Evolutionary conservation across 768 basidiomycete genomes (phyloP).

Genomic region (Cantharellus anzutake): DNA sequence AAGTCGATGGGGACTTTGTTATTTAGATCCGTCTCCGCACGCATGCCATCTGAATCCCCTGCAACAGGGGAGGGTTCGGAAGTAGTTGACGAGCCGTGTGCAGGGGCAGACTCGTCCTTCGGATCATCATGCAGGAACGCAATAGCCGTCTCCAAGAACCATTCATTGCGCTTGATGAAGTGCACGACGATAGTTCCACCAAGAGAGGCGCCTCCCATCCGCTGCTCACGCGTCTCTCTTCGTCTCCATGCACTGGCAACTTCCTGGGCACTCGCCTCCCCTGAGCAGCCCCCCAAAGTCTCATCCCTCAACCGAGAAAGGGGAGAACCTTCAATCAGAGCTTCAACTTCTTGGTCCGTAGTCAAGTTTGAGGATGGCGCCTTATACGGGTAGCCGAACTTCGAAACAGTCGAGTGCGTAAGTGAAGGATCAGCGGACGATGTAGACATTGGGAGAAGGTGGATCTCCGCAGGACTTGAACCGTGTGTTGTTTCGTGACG

Average conservation of each 20-base stretch:
- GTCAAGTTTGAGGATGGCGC: constrained; percentile 50
- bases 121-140: constrained; percentile 61
- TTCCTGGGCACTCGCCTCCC: constrained; percentile 7
- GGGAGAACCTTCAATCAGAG: constrained; percentile 78
- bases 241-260: constrained; percentile 11
- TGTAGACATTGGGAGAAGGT: background rate
- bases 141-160: constrained; percentile 87
- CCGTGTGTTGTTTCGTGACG: constrained; percentile 23
- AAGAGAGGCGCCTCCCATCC: constrained; percentile 18
- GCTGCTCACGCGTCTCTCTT: constrained; percentile 12
- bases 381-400: constrained; percentile 58
- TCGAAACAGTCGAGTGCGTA: constrained; percentile 72
- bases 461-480: background rate
- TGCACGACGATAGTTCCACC: constrained; percentile 94
- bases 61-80: background rate
- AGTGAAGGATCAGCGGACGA: constrained; percentile 12
- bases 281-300: background rate
- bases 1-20: background rate
- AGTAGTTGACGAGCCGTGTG: background rate
- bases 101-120: background rate
- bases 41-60: background rate
- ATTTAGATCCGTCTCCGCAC: background rate
- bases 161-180: constrained; percentile 92
- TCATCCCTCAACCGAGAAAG: constrained; percentile 40
- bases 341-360: constrained; percentile 60